phyloP scores from a whole-genome alignment of 768 basidiomycete genomes.

The Amanita rubescens region DNA sequence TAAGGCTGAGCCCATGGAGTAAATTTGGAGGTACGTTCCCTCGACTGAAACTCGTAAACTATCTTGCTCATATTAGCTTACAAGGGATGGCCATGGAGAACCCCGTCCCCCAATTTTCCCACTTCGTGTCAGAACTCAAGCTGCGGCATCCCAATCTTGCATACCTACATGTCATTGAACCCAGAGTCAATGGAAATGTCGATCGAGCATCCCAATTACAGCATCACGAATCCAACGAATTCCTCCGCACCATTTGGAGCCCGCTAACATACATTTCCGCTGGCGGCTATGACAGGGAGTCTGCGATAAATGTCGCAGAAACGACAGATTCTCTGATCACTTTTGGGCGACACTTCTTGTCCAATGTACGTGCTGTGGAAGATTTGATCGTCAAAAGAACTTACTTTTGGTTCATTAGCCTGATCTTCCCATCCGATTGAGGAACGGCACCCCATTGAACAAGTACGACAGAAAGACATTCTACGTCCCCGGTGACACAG shows the following conservation, averaged over 20 bases:
- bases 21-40: slow-evolving; percentile 26
- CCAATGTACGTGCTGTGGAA: slow-evolving; percentile 21
- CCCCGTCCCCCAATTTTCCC: slow-evolving; percentile 46
- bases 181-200: slow-evolving; percentile 18
- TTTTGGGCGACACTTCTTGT: slow-evolving; percentile 24
- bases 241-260: slow-evolving; percentile 40
- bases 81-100: slow-evolving; percentile 45
- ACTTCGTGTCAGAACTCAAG: slow-evolving; percentile 37
- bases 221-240: slow-evolving; percentile 30
- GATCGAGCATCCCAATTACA: slow-evolving; percentile 9
- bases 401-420: slow-evolving; percentile 22
- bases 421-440: slow-evolving; percentile 32
- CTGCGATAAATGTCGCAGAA: slow-evolving; percentile 30
- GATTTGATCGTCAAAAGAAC: neutral
- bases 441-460: slow-evolving; percentile 26
- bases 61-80: slow-evolving; percentile 8
- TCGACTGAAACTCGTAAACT: neutral
- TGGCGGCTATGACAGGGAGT: slow-evolving; percentile 36
- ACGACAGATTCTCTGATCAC: slow-evolving; percentile 23
- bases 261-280: slow-evolving; percentile 32
- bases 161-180: slow-evolving; percentile 46
- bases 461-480: slow-evolving; percentile 30
- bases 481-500: slow-evolving; percentile 24
- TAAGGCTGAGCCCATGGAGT: slow-evolving; percentile 55
- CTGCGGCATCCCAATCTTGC: slow-evolving; percentile 34